Evolutionary conservation across 768 basidiomycete species (phyloP), one percentile per base, ranked within the genome.

Genomic region (Pleurotus sapidus): DNA sequence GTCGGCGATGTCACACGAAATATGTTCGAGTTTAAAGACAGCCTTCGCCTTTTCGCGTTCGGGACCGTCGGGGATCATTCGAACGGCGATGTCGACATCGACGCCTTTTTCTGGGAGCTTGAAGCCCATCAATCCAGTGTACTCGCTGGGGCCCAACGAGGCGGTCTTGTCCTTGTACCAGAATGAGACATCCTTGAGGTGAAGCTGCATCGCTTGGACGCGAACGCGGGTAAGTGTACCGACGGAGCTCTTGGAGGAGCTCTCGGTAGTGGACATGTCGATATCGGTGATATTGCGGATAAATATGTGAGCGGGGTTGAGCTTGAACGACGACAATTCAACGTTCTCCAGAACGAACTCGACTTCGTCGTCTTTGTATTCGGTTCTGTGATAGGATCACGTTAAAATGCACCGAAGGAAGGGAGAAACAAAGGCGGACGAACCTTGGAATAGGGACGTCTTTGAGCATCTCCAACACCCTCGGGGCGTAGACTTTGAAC

Each of bases 311-410:
- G 63, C 40, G 0, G 89, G 89, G 14, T 87, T 78, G 25, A 89
- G 71, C 49, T 79, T 80, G 68, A 89, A 76, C 0, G 82, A 81
- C 2, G 88, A 88, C 17, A 91, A 74, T 61, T 89, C 82, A 30
- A 91, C 73, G 63, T 90, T 86, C 67, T 91, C 89, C 45, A 91
- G 80, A 1, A 89, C 85, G 57, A 91, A 86, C 62, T 91, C 88
- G 48, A 83, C 76, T 45, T 89, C 84, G 0, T 68, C 55, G 61
- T 91, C 88, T 54, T 84, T 83, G 67, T 84, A 91, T 61, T 91
- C 89, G 4, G 82, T 89, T 59, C 89, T 90, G 30, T 3, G 2
- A 14, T 14, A 2, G 27, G 24, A 12, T 17, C n/a, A 20, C 7
- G n/a, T 24, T 39, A 49, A 15, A 49, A 18, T 30, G 7, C 8